Conservation (phyloP, 352 stramenopile species). For the Globisporangium canariense region DNA sequence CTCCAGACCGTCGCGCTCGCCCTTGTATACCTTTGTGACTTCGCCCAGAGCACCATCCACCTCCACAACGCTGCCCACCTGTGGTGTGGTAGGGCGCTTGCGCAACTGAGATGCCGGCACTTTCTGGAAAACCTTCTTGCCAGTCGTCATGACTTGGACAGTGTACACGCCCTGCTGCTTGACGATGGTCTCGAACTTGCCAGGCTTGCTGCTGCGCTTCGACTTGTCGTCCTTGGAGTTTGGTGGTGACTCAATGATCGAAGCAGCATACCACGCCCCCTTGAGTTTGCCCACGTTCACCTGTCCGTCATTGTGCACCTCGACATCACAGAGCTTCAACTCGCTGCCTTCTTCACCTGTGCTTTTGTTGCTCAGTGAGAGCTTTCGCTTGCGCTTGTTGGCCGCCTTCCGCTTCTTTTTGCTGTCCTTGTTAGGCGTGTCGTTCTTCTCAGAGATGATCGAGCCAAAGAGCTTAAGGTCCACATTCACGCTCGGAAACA, state of each 20-base stretch:
- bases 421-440: slow-evolving; percentile 15
- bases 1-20: slow-evolving; percentile 11
- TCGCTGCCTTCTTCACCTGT: slow-evolving; percentile 9
- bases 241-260: slow-evolving; percentile 22
- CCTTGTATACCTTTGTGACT: slow-evolving; percentile 44
- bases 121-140: slow-evolving; percentile 39
- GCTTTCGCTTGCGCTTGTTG: slow-evolving; percentile 57
- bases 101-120: slow-evolving; percentile 44
- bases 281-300: slow-evolving; percentile 37
- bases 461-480: slow-evolving; percentile 52
- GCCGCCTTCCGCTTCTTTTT: slow-evolving; percentile 63
- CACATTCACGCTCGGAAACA: slow-evolving; percentile 44
- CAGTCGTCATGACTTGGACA: slow-evolving; percentile 37
- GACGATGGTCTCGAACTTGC: slow-evolving; percentile 20
- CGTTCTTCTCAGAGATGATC: slow-evolving; percentile 9
- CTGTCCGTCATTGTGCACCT: slow-evolving; percentile 42
- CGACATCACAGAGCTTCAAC: slow-evolving; percentile 32
- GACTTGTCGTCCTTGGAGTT: not conserved
- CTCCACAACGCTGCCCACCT: slow-evolving; percentile 72
- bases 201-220: not conserved
- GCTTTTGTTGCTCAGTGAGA: slow-evolving; percentile 24
- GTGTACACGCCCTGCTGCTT: slow-evolving; percentile 23
- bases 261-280: slow-evolving; percentile 59
- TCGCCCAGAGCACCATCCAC: slow-evolving; percentile 62
- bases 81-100: slow-evolving; percentile 28